A percentile compares a stretch with the other conserved stretches of the same genome.
These are phyloP conservation scores for Teunomyces lycoperdinae DNA, from an alignment of 805 yeast genomes.

Conservation along the genomic window DNA sequence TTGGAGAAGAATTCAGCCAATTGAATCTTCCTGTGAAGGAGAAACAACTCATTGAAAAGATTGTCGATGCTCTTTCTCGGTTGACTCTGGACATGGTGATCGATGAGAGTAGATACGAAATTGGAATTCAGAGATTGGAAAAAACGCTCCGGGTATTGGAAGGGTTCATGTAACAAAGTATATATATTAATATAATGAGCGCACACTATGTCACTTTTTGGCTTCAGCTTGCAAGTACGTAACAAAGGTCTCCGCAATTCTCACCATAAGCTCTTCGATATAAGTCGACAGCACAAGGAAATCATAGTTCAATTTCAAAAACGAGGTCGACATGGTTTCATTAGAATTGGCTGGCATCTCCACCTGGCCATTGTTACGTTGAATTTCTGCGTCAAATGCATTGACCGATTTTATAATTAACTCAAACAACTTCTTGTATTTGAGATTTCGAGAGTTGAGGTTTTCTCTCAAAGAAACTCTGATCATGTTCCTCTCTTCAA, in stretches of 20 bases:
- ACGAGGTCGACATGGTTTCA: conserved; percentile 5
- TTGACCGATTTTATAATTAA: conserved; percentile 26
- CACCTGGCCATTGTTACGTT: conserved; percentile 5
- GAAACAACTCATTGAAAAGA: conserved; percentile 74
- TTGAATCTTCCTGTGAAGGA: conserved; percentile 74
- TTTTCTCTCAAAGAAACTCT: conserved; percentile 37
- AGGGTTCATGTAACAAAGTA: conserved; percentile 52
- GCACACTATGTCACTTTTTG: conserved; percentile 1
- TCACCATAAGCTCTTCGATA: conserved; percentile 28
- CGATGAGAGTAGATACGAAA: conserved; percentile 76
- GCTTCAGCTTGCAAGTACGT: conserved; percentile 10
- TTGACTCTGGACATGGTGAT: conserved; percentile 88
- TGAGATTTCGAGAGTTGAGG: conserved; percentile 33
- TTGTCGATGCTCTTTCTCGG: conserved; percentile 80
- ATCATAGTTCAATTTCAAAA: conserved; percentile 39
- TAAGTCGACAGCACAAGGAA: conserved; percentile 27
- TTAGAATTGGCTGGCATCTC: conserved; percentile 6
- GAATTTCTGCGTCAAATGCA: conserved; percentile 16
- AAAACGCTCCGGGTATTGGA: conserved; percentile 84
- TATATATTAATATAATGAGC: neutral
- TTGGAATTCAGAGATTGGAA: conserved; percentile 75
- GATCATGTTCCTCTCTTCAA: conserved; percentile 15
- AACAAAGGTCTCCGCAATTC: conserved; percentile 28
- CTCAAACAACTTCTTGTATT: conserved; percentile 39
- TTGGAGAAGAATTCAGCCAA: conserved; percentile 70